Evolutionary conservation across 139 green algal species (phyloP).

Genomic region (Nannochloris sp.): DNA sequence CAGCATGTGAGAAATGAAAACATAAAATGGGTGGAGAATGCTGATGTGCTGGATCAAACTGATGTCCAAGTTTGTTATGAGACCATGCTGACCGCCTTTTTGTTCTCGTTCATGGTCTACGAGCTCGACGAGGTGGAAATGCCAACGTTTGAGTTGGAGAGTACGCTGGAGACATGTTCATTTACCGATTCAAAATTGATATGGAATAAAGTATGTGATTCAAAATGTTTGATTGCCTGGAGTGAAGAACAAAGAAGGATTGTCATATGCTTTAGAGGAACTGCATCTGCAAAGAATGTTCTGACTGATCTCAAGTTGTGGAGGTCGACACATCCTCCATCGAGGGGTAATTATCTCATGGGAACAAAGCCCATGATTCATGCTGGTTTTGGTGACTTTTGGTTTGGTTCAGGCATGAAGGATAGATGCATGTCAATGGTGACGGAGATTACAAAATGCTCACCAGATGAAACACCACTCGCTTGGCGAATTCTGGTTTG

Average conservation of each 20-base stretch:
- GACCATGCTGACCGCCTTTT: too few relatives aligned
- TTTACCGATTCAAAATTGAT: slow-evolving; percentile 20
- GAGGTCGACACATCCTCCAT: neutral
- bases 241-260: neutral
- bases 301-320: slow-evolving; percentile 30
- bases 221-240: slow-evolving; percentile 34
- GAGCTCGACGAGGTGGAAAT: too few relatives aligned
- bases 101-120: too few relatives aligned
- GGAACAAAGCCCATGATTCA: neutral
- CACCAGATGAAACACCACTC: neutral
- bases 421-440: neutral
- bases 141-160: neutral
- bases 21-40: too few relatives aligned
- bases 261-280: slow-evolving; percentile 35
- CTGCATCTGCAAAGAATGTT: slow-evolving; percentile 25
- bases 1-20: too few relatives aligned
- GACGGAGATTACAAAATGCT: neutral
- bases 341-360: neutral
- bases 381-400: slow-evolving; percentile 16
- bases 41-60: too few relatives aligned
- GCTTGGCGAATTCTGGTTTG: neutral
- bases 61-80: too few relatives aligned
- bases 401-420: neutral
- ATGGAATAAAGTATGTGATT: slow-evolving; percentile 28
- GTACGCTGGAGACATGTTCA: slow-evolving; percentile 4